Percentiles rank a stretch among this genome's conserved stretches.
Conservation (phyloP, 1,284 basidiomycete genomes). For the Austroboletus niveus region DNA sequence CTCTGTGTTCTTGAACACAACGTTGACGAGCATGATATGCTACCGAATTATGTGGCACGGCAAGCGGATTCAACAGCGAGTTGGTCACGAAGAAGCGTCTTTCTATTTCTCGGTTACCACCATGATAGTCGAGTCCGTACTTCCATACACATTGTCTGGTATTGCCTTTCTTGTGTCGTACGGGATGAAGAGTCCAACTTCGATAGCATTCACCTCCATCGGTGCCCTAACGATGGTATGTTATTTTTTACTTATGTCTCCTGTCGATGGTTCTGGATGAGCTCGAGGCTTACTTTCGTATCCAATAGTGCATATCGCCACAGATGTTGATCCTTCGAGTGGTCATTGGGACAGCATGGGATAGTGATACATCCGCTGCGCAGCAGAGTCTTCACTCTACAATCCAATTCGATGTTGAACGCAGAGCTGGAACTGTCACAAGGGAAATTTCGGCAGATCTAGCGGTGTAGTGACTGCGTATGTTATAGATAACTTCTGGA, state of each 20-base stretch:
- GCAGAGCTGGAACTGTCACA: too few species aligned
- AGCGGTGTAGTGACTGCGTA: too few species aligned
- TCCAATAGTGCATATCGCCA: constrained; percentile 27
- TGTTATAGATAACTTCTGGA: too few species aligned
- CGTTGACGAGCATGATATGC: constrained; percentile 25
- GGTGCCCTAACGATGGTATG: constrained; percentile 25
- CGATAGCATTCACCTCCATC: constrained; percentile 10
- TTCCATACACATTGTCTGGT: constrained; percentile 28
- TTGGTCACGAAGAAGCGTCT: constrained; percentile 18
- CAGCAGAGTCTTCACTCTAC: not conserved
- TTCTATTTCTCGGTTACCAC: constrained; percentile 16
- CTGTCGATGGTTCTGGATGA: not conserved
- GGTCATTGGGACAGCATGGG: constrained; percentile 14
- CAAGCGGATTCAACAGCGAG: not conserved
- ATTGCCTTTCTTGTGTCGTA: constrained; percentile 25
- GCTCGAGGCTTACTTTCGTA: not conserved
- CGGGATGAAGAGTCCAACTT: constrained; percentile 13
- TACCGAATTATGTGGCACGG: constrained; percentile 20
- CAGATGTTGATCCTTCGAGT: constrained; percentile 29
- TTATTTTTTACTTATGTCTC: too few species aligned
- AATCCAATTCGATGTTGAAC: constrained; percentile 6
- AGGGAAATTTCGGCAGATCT: too few species aligned
- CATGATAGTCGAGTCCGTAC: constrained; percentile 26
- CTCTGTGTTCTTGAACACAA: constrained; percentile 19
- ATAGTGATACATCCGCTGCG: constrained; percentile 1